A percentile compares a stretch with the other conserved stretches of the same genome.
These are phyloP conservation scores for Aspergillus sp. DNA, from an alignment of 2,329 filamentous ascomycete species.

Conservation along the genomic window DNA sequence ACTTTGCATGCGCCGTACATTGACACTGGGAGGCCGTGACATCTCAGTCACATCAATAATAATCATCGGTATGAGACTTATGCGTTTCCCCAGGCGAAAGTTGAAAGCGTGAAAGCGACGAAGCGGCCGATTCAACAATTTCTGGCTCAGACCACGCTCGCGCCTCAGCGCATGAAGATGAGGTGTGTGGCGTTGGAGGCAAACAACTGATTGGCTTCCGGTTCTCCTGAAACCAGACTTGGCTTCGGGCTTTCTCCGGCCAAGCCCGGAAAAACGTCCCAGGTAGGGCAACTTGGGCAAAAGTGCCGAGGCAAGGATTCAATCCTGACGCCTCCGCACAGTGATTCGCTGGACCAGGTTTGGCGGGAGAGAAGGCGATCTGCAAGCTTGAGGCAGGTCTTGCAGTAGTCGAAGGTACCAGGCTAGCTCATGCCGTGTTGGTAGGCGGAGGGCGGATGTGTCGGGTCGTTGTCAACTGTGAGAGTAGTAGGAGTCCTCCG, in stretches of 20 bases:
- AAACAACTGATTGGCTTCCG: constrained; percentile 16
- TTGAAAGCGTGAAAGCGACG: too few species aligned
- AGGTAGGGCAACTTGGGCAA: constrained; percentile 23
- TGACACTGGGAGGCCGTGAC: not conserved
- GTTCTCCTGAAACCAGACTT: constrained; percentile 14
- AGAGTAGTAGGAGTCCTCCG: too few species aligned
- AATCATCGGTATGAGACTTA: too few species aligned
- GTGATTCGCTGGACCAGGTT: constrained; percentile 22
- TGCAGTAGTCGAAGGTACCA: constrained; percentile 19
- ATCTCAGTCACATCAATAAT: not conserved
- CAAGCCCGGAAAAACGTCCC: constrained; percentile 31
- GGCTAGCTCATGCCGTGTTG: constrained; percentile 10
- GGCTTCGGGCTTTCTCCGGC: constrained; percentile 29
- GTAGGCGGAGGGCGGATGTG: constrained; percentile 10
- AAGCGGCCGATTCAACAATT: not conserved
- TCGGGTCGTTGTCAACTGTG: not conserved
- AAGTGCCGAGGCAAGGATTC: constrained; percentile 25
- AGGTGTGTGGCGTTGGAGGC: constrained; percentile 33
- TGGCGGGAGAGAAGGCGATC: constrained; percentile 24
- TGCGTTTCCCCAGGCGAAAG: not conserved
- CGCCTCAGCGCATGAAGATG: constrained; percentile 20
- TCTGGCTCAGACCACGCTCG: constrained; percentile 21
- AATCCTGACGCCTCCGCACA: constrained; percentile 3
- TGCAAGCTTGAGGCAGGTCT: constrained; percentile 22
- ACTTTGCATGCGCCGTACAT: not conserved